phyloP scores from a whole-genome alignment of 2,329 filamentous ascomycete species.

The Ophiostoma ips region DNA sequence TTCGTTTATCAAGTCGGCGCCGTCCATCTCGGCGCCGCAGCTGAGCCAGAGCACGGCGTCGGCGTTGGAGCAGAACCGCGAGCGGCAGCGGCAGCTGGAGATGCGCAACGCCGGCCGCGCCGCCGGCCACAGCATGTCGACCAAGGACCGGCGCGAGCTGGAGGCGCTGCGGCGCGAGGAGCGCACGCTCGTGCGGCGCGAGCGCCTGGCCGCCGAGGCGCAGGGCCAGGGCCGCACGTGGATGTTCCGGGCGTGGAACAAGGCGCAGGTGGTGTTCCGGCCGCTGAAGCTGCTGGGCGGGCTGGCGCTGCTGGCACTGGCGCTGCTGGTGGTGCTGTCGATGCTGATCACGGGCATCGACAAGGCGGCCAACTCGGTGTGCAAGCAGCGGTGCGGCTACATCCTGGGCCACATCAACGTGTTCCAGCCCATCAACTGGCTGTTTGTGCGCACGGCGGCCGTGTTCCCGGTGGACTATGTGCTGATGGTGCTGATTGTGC shows the following conservation, averaged over 20 bases:
- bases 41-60: conserved; percentile 63
- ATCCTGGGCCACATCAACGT: conserved; percentile 76
- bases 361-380: conserved; percentile 90
- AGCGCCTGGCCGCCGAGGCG: conserved; percentile 73
- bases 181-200: conserved; percentile 76
- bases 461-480: conserved; percentile 88
- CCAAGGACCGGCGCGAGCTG: conserved; percentile 78
- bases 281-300: conserved; percentile 83
- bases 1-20: conserved; percentile 82
- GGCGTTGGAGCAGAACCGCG: conserved; percentile 74
- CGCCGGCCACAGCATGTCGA: conserved; percentile 36
- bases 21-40: conserved; percentile 69
- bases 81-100: conserved; percentile 84
- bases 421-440: conserved; percentile 89
- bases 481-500: conserved; percentile 68
- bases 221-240: conserved; percentile 63
- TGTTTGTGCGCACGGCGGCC: conserved; percentile 66
- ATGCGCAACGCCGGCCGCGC: conserved; percentile 61
- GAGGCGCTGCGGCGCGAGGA: conserved; percentile 82
- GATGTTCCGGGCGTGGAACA: conserved; percentile 64
- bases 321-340: conserved; percentile 67
- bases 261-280: conserved; percentile 66
- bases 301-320: conserved; percentile 58
- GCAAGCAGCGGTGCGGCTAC: conserved; percentile 83
- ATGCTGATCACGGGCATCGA: conserved; percentile 95